Percentiles rank a stretch among this genome's conserved stretches.
These are phyloP conservation scores for Talaromyces sp. DNA, from an alignment of 2,329 filamentous ascomycete species.

Conservation along the genomic window DNA sequence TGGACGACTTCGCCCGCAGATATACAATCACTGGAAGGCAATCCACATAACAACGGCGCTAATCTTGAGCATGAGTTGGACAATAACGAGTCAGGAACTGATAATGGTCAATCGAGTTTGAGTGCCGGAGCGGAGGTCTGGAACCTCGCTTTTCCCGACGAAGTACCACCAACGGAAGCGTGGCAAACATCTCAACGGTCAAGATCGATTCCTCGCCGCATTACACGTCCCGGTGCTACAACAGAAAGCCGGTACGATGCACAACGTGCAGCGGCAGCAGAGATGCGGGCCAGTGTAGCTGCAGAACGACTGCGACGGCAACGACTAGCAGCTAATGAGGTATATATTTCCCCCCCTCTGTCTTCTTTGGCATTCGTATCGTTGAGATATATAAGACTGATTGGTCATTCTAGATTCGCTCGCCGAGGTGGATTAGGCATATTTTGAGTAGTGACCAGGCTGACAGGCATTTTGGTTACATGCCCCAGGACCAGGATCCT, in stretches of 20 bases:
- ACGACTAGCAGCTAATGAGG: constrained; percentile 33
- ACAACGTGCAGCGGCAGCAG: constrained; percentile 27
- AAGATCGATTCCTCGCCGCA: constrained; percentile 31
- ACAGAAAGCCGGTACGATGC: constrained; percentile 25
- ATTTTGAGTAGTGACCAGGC: constrained; percentile 31
- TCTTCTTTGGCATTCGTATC: background rate
- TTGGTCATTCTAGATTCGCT: constrained; percentile 27
- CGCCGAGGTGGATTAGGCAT: constrained; percentile 35
- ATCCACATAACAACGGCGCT: constrained; percentile 21
- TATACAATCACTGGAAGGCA: constrained; percentile 27
- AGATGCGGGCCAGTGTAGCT: constrained; percentile 35
- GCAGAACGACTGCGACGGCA: constrained; percentile 37
- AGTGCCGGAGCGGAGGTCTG: background rate
- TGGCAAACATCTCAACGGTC: constrained; percentile 28
- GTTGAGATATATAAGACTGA: constrained; percentile 24
- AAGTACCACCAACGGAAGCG: constrained; percentile 18
- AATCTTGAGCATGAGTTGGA: constrained; percentile 21
- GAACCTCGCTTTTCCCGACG: constrained; percentile 11
- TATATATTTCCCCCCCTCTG: constrained; percentile 21
- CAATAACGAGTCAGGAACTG: constrained; percentile 20
- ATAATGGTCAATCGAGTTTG: constrained; percentile 9
- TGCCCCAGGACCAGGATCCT: constrained; percentile 32
- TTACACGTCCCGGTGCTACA: constrained; percentile 24
- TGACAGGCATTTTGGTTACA: constrained; percentile 27
- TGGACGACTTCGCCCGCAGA: constrained; percentile 40